Base-by-base conservation (phyloP, 306 rosid genomes). In the Vachellia collinsii region DNA sequence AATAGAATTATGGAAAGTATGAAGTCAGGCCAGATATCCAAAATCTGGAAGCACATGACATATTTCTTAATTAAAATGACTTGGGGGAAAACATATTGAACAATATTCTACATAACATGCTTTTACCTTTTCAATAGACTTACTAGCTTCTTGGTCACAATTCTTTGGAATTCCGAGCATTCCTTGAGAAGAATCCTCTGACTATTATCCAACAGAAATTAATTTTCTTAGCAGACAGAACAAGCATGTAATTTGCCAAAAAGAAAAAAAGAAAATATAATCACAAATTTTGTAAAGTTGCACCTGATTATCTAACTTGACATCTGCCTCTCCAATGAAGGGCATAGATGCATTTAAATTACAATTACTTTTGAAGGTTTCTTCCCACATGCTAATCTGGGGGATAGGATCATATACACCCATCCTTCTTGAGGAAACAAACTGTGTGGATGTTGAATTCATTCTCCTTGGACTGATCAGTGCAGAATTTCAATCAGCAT, bases 341-440 rank as follows among this genome's bases (percentile, higher is more conserved):
- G 94, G 76, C 29, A 87, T 64, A 11, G 97, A 79, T 22, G 89
- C 62, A 79, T 77, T 78, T 63, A 88, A 76, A 83, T 77, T 86
- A 79, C 87, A 87, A 76, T 82, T 86, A 72, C 50, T 80, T 76
- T 71, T 86, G 81, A 90, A 95, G 80, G 82, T 86, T 83, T 93
- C 98, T 48, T 88, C 97, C 99, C 99, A 95, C 89, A 84, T 87
- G 84, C 85, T 82, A 89, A 93, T 82, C 81, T 87, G 97, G 83
- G 93, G 90, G 39, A 93, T 86, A 72, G 99, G 97, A 83, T 95
- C 97, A 79, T 91, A 95, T 5, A 85, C 83, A 54, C 85, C 86
- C 91, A 93, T 88, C 87, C 92, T 91, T 75, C 91, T 88, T 23
- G 89, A 39, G 79, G 88, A 77, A 82, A 91, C 90, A 87, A 89